These are phyloP conservation scores for Microsporum ferrugineum DNA, from an alignment of 2,329 filamentous ascomycete genomes.

Conservation along the genomic window DNA sequence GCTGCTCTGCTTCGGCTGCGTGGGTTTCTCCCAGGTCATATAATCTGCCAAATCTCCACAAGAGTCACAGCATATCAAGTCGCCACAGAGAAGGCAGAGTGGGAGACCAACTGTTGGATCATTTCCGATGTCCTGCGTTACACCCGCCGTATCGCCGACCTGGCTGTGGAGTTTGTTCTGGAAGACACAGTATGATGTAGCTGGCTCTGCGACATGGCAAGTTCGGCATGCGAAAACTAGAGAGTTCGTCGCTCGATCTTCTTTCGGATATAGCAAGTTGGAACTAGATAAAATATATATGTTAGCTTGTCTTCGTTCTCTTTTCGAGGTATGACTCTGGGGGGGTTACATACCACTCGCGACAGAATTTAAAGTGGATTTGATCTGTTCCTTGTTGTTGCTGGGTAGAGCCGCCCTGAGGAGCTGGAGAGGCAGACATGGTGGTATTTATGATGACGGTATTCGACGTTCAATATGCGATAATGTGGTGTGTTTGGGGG, in stretches of 20 bases:
- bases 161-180: conserved; percentile 87
- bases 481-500: not conserved
- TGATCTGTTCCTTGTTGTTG: conserved; percentile 46
- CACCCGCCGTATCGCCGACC: conserved; percentile 88
- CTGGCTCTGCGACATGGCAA: conserved; percentile 81
- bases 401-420: conserved; percentile 30
- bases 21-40: not conserved
- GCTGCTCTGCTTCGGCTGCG: not conserved
- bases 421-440: conserved; percentile 35
- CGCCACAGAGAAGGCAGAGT: conserved; percentile 48
- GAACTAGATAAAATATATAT: conserved; percentile 45
- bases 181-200: conserved; percentile 83
- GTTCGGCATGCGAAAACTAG: conserved; percentile 94
- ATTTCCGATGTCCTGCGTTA: conserved; percentile 91
- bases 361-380: conserved; percentile 95
- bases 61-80: not conserved
- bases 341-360: conserved; percentile 59
- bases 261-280: conserved; percentile 95
- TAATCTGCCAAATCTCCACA: not conserved
- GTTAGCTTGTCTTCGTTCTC: conserved; percentile 13
- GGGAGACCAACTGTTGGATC: conserved; percentile 91
- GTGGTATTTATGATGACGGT: conserved; percentile 1
- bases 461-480: not conserved
- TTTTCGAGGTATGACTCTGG: not conserved
- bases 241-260: conserved; percentile 71